Conservation (phyloP, 1,139 yeast genomes). For the Sugiyamaella neomexicana region DNA sequence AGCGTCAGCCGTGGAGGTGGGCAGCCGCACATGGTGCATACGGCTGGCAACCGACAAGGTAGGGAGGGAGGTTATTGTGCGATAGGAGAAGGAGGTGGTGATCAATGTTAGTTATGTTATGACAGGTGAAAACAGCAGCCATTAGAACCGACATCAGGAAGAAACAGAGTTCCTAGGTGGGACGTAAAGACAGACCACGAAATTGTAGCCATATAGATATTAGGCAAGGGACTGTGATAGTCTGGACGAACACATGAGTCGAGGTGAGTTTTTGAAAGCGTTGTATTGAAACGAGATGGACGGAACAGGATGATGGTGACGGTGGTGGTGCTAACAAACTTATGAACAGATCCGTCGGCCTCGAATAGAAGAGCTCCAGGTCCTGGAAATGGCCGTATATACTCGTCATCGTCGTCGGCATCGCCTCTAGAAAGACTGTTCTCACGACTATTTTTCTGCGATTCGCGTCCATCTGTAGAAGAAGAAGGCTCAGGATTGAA, state of each 20-base stretch:
- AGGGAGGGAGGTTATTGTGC: neutral
- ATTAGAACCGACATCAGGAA: neutral
- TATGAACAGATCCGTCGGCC: conserved; percentile 10
- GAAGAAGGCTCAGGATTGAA: conserved; percentile 6
- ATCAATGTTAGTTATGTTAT: neutral
- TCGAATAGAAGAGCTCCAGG: neutral
- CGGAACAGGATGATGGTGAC: neutral
- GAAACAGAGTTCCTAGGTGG: neutral
- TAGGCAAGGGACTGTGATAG: neutral
- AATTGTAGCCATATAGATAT: too few species aligned
- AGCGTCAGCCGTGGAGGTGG: neutral
- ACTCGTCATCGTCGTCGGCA: conserved; percentile 6
- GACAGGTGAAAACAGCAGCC: neutral
- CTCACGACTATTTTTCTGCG: conserved; percentile 16
- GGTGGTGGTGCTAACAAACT: neutral
- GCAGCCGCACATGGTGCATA: neutral
- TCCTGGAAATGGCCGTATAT: neutral
- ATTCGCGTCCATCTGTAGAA: neutral
- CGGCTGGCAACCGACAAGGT: neutral
- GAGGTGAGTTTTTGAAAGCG: conserved; percentile 13
- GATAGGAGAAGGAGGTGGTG: neutral
- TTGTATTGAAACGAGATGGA: neutral
- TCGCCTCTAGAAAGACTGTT: conserved; percentile 16
- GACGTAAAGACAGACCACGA: too few species aligned
- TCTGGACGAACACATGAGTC: conserved; percentile 6